Base-by-base conservation (phyloP, 2,329 filamentous ascomycete genomes). In the Aureobasidium sp. region DNA sequence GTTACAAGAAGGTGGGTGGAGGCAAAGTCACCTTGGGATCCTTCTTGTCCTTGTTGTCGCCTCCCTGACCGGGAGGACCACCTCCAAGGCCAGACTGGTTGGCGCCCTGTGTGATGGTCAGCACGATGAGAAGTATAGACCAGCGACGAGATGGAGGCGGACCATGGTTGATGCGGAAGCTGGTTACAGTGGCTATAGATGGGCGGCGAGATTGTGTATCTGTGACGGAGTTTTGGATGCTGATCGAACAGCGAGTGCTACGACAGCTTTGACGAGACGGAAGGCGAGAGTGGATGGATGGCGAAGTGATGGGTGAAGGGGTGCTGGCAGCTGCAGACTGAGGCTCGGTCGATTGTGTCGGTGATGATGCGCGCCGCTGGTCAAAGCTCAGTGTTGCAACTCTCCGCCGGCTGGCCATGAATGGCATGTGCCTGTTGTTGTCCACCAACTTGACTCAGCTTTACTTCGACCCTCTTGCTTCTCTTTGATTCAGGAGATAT, bases 21-120 rank as follows among this genome's bases (percentile, higher is more conserved):
- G 39, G 43, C 32, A 29, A 59, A 64, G 69, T 26, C 69, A 78
- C 76, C 75, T 81, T 81, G 64, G 70, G 69, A 59, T 78, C 93
- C 85, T 97, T 97, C 84, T 97, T 96, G 72, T 95, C 92, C 80
- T 88, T 88, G 67, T 88, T 88, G 46, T 70, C 71, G 73, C 93
- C 90, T 65, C 86, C 85, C 65, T 84, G 67, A 56, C 71, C 86
- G 65, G 80, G 81, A 61, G 82, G 84, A 62, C 86, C 87, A 66
- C 83, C 82, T 71, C 90, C 91, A 80, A 95, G 88, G 73, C 90
- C 90, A 75, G 92, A 96, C 76, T 95, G 88, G 69, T 88, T 87
- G 78, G 90, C 88, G 82, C 89, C 89, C 89, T 92, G 68, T 66
- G 64, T 62, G 63, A 26, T 43, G 50, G 32, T 63, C 43, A 63